Evolutionary conservation across 192 early-diverging fungal genomes (phyloP).

Genomic region (Spizellomyces sp.): DNA sequence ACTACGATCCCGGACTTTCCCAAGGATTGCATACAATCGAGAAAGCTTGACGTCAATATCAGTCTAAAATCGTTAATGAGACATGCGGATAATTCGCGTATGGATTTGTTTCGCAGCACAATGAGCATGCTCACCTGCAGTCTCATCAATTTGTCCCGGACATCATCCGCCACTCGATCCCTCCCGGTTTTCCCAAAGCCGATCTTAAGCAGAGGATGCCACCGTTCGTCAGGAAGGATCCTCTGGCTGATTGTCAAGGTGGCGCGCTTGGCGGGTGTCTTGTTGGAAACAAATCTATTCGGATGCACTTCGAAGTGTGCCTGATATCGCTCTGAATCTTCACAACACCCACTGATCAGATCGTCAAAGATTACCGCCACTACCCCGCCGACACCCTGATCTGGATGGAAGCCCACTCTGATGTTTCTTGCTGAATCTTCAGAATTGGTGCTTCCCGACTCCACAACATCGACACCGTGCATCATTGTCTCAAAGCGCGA

Average conservation of each 20-base stretch:
- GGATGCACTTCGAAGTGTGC: slow-evolving; percentile 22
- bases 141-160: slow-evolving; percentile 19
- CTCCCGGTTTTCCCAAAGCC: slow-evolving; percentile 23
- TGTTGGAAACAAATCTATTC: background rate
- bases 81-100: background rate
- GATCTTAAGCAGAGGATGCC: slow-evolving; percentile 20
- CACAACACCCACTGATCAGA: slow-evolving; percentile 15
- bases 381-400: slow-evolving; percentile 30
- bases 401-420: slow-evolving; percentile 34
- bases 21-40: background rate
- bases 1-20: background rate
- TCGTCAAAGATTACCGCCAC: slow-evolving; percentile 32
- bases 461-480: background rate
- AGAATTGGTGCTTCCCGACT: too few relatives aligned
- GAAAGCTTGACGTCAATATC: background rate
- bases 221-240: slow-evolving; percentile 2
- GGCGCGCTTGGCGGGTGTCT: slow-evolving; percentile 6
- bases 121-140: slow-evolving; percentile 21
- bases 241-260: background rate
- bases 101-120: background rate
- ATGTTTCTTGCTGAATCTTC: background rate
- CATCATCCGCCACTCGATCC: slow-evolving; percentile 23
- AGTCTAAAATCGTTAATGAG: background rate
- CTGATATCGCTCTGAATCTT: slow-evolving; percentile 25
- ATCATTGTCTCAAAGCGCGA: slow-evolving; percentile 2